Percentiles rank a stretch among this genome's conserved stretches.
Conservation (phyloP, 352 stramenopile species). For the Phytophthora pisi region DNA sequence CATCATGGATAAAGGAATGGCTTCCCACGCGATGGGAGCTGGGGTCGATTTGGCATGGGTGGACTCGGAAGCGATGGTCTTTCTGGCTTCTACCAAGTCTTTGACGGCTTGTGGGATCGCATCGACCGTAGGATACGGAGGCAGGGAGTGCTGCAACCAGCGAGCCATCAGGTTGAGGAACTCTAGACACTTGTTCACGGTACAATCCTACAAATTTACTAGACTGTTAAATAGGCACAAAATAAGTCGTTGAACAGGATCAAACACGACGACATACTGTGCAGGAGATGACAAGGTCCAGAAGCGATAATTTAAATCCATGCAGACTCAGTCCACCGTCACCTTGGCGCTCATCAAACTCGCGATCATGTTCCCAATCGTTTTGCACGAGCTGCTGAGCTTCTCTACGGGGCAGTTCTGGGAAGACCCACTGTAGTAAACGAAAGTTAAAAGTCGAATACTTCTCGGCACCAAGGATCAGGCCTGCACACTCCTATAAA, state of each 20-base stretch:
- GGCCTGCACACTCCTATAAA: slow-evolving; percentile 37
- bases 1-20: slow-evolving; percentile 42
- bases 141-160: slow-evolving; percentile 43
- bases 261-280: slow-evolving; percentile 33
- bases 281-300: slow-evolving; percentile 55
- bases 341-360: slow-evolving; percentile 50
- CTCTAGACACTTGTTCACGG: slow-evolving; percentile 46
- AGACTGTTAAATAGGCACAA: not conserved
- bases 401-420: slow-evolving; percentile 48
- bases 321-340: slow-evolving; percentile 48
- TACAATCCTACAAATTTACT: slow-evolving; percentile 33
- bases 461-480: slow-evolving; percentile 49
- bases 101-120: not conserved
- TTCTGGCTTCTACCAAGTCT: slow-evolving; percentile 1
- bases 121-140: slow-evolving; percentile 13
- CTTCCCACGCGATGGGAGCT: slow-evolving; percentile 31
- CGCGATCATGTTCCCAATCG: slow-evolving; percentile 58
- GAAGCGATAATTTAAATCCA: slow-evolving; percentile 52
- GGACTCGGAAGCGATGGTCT: slow-evolving; percentile 4
- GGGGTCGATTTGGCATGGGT: not conserved
- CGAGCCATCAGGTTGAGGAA: slow-evolving; percentile 54
- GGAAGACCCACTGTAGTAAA: slow-evolving; percentile 58
- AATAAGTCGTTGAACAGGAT: not conserved
- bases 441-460: slow-evolving; percentile 57
- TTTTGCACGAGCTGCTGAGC: slow-evolving; percentile 42